Evolutionary conservation across 176 grass and related monocot genomes (phyloP).

Genomic region (Zea luxurians): DNA sequence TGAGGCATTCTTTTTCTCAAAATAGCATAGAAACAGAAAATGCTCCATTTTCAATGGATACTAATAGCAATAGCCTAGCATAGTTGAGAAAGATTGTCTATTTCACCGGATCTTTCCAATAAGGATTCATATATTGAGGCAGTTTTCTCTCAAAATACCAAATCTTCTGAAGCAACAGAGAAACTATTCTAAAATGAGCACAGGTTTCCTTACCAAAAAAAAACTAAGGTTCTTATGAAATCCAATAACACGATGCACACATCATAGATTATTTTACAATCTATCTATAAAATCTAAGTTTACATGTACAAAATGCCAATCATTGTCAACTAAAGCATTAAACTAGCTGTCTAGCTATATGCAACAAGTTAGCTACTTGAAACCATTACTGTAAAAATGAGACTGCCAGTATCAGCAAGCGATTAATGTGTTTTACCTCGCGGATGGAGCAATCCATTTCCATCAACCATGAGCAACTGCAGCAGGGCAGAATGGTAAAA

Average conservation of each 20-base stretch:
- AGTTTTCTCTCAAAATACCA: neutral
- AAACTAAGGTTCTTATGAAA: neutral
- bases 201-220: neutral
- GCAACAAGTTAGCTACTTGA: neutral
- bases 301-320: neutral
- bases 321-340: neutral
- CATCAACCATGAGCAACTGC: constrained; percentile 95
- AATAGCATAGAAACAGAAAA: neutral
- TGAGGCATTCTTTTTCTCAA: neutral
- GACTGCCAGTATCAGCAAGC: neutral
- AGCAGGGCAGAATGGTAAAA: constrained; percentile 24
- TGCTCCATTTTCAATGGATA: neutral
- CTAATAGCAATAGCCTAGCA: neutral
- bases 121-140: neutral
- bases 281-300: constrained; percentile 17
- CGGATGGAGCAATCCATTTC: constrained; percentile 96
- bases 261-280: neutral
- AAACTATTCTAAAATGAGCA: neutral
- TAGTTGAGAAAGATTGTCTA: neutral
- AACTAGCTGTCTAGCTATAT: constrained; percentile 1
- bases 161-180: neutral
- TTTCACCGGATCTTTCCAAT: neutral
- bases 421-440: constrained; percentile 47
- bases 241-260: neutral
- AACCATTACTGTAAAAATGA: neutral